Evolutionary conservation across 2,329 filamentous ascomycete genomes (phyloP).

Genomic region (Botryosphaeria dothidea): DNA sequence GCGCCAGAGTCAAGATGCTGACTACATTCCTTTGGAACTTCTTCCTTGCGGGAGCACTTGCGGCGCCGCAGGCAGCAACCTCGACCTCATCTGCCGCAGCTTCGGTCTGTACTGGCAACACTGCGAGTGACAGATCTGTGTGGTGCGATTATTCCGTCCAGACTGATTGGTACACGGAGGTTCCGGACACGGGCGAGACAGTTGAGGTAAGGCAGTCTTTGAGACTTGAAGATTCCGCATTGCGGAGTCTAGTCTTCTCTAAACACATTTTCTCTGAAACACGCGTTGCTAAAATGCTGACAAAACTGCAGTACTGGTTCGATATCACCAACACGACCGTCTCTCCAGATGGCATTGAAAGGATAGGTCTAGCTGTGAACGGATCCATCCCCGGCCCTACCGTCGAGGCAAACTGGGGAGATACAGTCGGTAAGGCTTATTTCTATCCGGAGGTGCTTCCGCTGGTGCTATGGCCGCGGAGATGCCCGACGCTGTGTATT

Average conservation of each 20-base stretch:
- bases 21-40: not conserved
- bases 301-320: conserved; percentile 51
- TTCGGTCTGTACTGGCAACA: conserved; percentile 33
- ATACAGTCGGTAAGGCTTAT: conserved; percentile 39
- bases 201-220: conserved; percentile 31
- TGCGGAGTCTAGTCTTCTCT: too few relatives aligned
- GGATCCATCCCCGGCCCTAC: conserved; percentile 71
- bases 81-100: not conserved
- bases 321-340: conserved; percentile 50
- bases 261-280: too few relatives aligned
- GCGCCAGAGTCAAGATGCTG: not conserved
- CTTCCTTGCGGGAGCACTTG: not conserved
- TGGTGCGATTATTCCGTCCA: conserved; percentile 50
- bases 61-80: not conserved
- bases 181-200: conserved; percentile 57
- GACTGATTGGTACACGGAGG: conserved; percentile 54
- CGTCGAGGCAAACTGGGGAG: conserved; percentile 64
- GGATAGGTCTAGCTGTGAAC: conserved; percentile 76
- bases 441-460: not conserved
- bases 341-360: conserved; percentile 69
- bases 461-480: not conserved
- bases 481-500: not conserved
- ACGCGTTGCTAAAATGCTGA: conserved; percentile 28
- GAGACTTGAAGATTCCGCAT: not conserved
- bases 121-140: conserved; percentile 29